A percentile compares a stretch with the other conserved stretches of the same genome.
phyloP scores from a whole-genome alignment of 495 filamentous ascomycete genomes.

The Sordaria brevicollis region DNA sequence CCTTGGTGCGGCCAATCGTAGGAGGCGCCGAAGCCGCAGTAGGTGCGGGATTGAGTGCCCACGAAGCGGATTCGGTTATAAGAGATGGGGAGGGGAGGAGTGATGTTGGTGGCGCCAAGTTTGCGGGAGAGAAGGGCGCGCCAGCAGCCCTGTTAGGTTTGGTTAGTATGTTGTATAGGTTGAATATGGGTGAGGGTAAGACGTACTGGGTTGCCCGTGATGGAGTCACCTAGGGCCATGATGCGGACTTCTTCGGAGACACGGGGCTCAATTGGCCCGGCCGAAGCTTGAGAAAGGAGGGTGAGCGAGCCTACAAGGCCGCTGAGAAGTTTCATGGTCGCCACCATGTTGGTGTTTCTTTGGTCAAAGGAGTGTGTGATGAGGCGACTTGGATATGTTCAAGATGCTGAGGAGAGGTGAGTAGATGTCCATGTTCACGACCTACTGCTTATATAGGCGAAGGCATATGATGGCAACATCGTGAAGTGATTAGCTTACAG shows the following conservation, averaged over 20 bases:
- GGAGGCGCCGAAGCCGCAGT: constrained; percentile 28
- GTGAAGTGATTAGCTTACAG: not conserved
- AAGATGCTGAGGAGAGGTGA: not conserved
- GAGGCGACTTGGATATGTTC: not conserved
- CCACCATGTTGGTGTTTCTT: not conserved
- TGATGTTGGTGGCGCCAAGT: constrained; percentile 19
- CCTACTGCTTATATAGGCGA: not conserved
- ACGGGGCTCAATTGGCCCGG: not conserved
- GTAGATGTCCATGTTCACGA: not conserved
- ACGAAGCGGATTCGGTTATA: constrained; percentile 25
- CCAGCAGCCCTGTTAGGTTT: constrained; percentile 27
- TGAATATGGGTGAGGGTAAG: not conserved
- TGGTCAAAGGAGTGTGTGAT: not conserved
- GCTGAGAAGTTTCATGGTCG: not conserved
- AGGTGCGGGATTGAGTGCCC: constrained; percentile 23
- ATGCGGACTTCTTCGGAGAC: constrained; percentile 13
- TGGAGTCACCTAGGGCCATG: constrained; percentile 32
- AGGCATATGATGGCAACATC: not conserved
- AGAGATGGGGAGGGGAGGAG: not conserved
- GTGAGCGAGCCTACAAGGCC: not conserved
- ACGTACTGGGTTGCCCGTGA: constrained; percentile 27
- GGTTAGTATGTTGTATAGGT: not conserved
- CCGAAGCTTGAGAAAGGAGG: not conserved
- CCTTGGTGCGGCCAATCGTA: constrained; percentile 40
- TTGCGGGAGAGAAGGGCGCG: constrained; percentile 28